Base-by-base conservation (phyloP, 1,284 basidiomycete genomes). In the Anthracocystis walkeri region DNA sequence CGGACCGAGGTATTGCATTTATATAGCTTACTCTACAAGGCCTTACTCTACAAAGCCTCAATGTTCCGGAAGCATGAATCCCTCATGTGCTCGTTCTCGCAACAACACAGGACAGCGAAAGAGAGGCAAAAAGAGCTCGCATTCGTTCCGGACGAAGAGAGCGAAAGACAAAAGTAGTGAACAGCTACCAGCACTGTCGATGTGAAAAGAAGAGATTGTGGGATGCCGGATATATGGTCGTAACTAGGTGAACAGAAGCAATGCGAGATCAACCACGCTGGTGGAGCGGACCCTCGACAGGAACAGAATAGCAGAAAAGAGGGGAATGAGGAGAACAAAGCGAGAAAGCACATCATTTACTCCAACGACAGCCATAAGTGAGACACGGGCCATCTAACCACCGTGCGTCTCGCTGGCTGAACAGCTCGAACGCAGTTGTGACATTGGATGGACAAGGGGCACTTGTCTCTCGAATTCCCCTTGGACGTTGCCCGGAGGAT, bases 361-460 rank as follows among this genome's bases (percentile, higher is more conserved):
- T 11, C 12, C 35, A 6, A 16, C 16, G 35, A 16, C 3, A 11
- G 16, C 35, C 35, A 38, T 14, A 4, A 16, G 4, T 38, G 35
- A 38, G 1, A 38, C 4, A 38, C 35, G 10, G 45, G 48, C n/a
- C 44, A 44, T 11, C 35, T 41, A 75, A 18, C 66, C 56, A 40
- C 62, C 58, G 38, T 75, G 73, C 38, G 42, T 48, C 33, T 71
- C 68, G 51, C 67, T 75, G 42, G 62, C 65, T 4, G 74, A 76
- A 57, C 74, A 76, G 41, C 49, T 49, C 4, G 69, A 68, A 10
- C 74, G 65, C 21, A 68, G 41, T 35, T 63, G 56, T 0, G 69
- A 44, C 50, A 48, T 65, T 8, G 69, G 69, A 3, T 31, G 51
- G 8, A 60, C 64, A 5, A 46, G 27, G 2, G 64, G 64, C 5